phyloP scores from a whole-genome alignment of 2,329 filamentous ascomycete species.

The Fusarium cicatricum region DNA sequence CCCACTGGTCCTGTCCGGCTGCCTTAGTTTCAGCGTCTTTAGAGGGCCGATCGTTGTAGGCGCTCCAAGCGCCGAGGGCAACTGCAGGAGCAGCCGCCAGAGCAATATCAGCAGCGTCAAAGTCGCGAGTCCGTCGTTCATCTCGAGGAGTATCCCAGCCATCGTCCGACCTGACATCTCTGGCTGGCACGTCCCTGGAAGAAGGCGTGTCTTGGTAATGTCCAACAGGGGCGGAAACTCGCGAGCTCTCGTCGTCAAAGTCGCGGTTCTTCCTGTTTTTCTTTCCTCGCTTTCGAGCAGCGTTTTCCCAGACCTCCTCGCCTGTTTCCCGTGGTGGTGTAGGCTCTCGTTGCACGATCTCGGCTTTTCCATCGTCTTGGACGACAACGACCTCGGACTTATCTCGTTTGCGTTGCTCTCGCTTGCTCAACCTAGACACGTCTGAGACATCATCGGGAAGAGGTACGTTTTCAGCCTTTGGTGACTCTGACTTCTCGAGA shows the following conservation, averaged over 20 bases:
- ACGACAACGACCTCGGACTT: conserved; percentile 44
- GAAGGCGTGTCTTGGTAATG: conserved; percentile 41
- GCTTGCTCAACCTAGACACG: conserved; percentile 43
- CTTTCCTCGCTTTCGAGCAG: conserved; percentile 45
- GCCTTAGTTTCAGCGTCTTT: conserved; percentile 11
- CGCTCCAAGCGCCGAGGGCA: conserved; percentile 29
- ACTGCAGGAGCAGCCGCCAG: conserved; percentile 28
- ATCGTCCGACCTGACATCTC: conserved; percentile 30
- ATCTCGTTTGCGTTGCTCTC: conserved; percentile 54
- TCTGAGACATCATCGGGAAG: conserved; percentile 40
- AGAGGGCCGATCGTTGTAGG: conserved; percentile 1
- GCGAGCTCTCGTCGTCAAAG: conserved; percentile 39
- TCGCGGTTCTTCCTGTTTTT: conserved; percentile 44
- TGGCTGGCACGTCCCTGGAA: conserved; percentile 11
- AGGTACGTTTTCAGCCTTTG: conserved; percentile 29
- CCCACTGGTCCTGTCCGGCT: conserved; percentile 1
- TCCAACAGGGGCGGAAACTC: conserved; percentile 43
- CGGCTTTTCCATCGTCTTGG: conserved; percentile 37
- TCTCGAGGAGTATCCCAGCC: conserved; percentile 16
- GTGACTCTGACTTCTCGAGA: conserved; percentile 11
- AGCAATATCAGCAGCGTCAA: conserved; percentile 23
- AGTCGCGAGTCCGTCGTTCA: conserved; percentile 16
- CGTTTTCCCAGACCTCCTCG: conserved; percentile 40
- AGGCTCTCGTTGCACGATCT: conserved; percentile 26
- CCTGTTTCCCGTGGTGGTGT: conserved; percentile 27